Evolutionary conservation across 345 rosid species (phyloP).

Genomic region (Laguncularia racemosa): DNA sequence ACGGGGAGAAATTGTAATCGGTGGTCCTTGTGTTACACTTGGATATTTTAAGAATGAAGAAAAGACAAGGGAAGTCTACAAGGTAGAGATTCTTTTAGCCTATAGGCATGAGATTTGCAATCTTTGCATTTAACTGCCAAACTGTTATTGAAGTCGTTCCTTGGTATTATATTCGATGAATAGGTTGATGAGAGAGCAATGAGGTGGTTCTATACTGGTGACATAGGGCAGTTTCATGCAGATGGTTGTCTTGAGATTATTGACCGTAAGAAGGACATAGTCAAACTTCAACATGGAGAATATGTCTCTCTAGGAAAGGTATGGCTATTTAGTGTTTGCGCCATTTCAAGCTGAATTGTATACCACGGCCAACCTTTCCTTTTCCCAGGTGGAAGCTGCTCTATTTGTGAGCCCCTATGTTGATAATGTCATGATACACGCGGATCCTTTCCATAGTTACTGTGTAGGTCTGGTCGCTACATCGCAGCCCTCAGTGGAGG

Average conservation of each 20-base stretch:
- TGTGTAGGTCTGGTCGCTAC: slow-evolving; percentile 90
- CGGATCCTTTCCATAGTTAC: slow-evolving; percentile 82
- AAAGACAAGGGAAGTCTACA: slow-evolving; percentile 82
- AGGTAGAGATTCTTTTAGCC: slow-evolving; percentile 33
- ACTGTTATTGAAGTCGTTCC: not conserved
- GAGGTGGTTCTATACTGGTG: slow-evolving; percentile 99
- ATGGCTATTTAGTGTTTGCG: slow-evolving; percentile 8
- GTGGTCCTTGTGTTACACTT: slow-evolving; percentile 86
- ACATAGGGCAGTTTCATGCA: slow-evolving; percentile 79
- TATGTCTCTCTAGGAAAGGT: slow-evolving; percentile 98
- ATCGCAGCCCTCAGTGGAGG: slow-evolving; percentile 54
- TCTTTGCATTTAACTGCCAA: too few relatives aligned
- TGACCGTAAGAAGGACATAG: slow-evolving; percentile 94
- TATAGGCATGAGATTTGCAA: too few relatives aligned
- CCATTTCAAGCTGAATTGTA: too few relatives aligned
- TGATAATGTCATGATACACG: slow-evolving; percentile 89
- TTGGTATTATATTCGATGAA: slow-evolving; percentile 6
- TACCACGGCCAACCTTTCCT: not conserved
- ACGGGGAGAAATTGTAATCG: slow-evolving; percentile 93
- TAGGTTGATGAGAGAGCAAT: slow-evolving; percentile 93
- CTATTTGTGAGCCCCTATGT: slow-evolving; percentile 62
- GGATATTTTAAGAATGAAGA: slow-evolving; percentile 93
- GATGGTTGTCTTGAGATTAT: slow-evolving; percentile 98
- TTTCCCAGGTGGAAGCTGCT: slow-evolving; percentile 79
- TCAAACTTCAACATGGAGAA: slow-evolving; percentile 98